Conservation (phyloP, 2,329 filamentous ascomycete species). For the Sclerotinia sclerotiorum region DNA sequence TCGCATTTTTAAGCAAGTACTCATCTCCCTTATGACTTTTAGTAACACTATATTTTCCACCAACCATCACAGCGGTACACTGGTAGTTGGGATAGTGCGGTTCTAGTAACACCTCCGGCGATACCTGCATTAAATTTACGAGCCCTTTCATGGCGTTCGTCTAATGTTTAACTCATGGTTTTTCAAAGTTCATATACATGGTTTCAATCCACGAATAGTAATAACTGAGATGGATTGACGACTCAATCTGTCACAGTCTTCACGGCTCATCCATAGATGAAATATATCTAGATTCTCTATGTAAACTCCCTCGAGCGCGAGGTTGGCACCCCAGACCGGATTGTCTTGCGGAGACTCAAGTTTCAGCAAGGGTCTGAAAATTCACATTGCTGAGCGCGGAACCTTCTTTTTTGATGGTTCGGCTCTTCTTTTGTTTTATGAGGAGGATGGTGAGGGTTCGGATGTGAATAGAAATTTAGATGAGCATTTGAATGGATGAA, state of each 20-base stretch:
- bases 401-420: background rate
- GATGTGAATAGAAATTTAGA: too few species aligned
- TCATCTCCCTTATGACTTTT: too few species aligned
- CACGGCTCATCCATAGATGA: background rate
- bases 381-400: background rate
- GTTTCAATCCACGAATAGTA: background rate
- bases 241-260: background rate
- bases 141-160: background rate
- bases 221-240: background rate
- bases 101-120: background rate
- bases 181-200: background rate
- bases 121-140: background rate
- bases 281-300: background rate
- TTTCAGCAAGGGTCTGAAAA: background rate
- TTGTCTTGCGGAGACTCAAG: background rate
- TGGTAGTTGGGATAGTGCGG: background rate
- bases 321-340: background rate
- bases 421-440: background rate
- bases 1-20: background rate
- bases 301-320: background rate
- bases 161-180: background rate
- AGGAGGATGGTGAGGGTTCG: background rate
- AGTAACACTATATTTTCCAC: background rate
- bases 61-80: background rate
- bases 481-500: too few species aligned